Evolutionary conservation across 2,329 filamentous ascomycete genomes (phyloP).

Genomic region (Talaromyces funiculosus): DNA sequence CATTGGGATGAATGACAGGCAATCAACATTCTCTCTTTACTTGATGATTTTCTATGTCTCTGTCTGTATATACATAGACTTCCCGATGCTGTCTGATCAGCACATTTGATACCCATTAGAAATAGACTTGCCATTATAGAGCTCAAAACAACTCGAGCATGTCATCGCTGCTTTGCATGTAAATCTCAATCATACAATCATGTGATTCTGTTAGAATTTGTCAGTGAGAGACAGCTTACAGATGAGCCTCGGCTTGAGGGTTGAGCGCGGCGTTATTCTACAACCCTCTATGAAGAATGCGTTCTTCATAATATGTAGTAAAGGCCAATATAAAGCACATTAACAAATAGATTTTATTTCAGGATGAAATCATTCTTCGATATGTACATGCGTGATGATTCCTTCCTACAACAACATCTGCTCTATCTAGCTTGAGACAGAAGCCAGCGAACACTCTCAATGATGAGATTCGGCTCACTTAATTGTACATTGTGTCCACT

Average conservation of each 20-base stretch:
- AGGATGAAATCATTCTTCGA: no score
- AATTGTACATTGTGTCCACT: neutral
- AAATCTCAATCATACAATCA: neutral
- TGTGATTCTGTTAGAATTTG: neutral
- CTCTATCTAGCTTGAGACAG: neutral
- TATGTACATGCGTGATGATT: neutral
- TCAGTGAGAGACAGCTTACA: neutral
- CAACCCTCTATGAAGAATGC: no score
- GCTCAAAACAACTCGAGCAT: neutral
- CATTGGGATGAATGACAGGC: constrained; percentile 11
- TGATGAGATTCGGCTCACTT: neutral
- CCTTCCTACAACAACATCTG: neutral
- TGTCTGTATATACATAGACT: neutral
- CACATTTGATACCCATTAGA: constrained; percentile 13
- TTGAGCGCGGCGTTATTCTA: neutral
- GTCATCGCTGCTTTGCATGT: neutral
- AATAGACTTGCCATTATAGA: neutral
- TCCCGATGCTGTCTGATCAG: neutral
- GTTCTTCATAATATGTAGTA: no score
- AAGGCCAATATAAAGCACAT: no score
- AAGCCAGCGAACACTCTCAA: neutral
- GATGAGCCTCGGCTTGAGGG: neutral
- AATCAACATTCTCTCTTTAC: neutral
- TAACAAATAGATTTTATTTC: no score
- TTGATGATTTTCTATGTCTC: neutral